Evolutionary conservation across 2,329 filamentous ascomycete genomes (phyloP).

Genomic region (Dichotomopilus funicola): DNA sequence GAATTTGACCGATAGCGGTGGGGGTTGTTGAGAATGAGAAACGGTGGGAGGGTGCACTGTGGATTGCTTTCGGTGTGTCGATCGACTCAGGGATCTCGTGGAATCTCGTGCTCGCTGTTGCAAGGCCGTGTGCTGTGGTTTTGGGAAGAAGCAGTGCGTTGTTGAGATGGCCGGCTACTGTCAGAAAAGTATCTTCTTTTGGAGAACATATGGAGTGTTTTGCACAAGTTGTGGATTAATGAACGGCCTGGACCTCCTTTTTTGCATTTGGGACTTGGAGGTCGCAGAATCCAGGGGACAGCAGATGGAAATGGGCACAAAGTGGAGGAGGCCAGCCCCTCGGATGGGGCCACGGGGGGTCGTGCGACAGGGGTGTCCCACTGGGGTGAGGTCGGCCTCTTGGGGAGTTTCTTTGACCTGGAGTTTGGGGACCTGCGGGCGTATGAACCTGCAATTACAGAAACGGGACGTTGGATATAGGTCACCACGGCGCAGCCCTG

Average conservation of each 20-base stretch:
- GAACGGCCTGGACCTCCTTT: too few species aligned
- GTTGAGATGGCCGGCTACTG: too few species aligned
- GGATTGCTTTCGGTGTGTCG: neutral
- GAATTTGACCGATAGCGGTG: constrained; percentile 7
- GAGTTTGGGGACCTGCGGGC: too few species aligned
- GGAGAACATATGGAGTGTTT: too few species aligned
- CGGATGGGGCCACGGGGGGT: neutral
- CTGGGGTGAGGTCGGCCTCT: neutral
- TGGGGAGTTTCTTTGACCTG: too few species aligned
- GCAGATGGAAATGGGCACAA: constrained; percentile 5
- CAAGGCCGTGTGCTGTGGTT: too few species aligned
- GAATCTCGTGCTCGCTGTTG: too few species aligned
- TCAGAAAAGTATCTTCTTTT: too few species aligned
- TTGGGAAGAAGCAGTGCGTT: too few species aligned
- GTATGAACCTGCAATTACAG: constrained; percentile 5
- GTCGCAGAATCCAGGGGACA: constrained; percentile 6
- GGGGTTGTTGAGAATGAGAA: neutral
- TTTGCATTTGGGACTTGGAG: too few species aligned
- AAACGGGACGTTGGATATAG: neutral
- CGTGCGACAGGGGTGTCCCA: too few species aligned
- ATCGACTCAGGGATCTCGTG: neutral
- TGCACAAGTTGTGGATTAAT: too few species aligned
- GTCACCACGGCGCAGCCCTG: constrained; percentile 1
- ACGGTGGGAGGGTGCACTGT: neutral
- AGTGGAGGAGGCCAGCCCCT: constrained; percentile 7